Evolutionary conservation across 2,329 filamentous ascomycete genomes (phyloP).

Genomic region (Ophiostoma fasciatum): DNA sequence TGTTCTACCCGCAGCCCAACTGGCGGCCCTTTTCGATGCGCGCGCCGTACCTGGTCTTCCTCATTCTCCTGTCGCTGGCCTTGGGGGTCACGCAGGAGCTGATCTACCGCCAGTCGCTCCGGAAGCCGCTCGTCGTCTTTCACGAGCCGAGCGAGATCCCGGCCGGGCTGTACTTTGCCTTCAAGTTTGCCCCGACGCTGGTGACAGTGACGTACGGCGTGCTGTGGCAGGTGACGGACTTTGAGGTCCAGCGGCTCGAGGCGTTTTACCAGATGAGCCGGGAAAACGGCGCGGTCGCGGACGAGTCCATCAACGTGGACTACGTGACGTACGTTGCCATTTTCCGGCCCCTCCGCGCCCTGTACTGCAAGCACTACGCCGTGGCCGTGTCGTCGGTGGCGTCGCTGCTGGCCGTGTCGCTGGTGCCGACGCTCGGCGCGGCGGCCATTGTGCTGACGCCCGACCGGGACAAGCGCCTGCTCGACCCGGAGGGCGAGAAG

Average conservation of each 20-base stretch:
- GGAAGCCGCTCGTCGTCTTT: constrained; percentile 34
- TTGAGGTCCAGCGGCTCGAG: constrained; percentile 51
- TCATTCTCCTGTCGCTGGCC: constrained; percentile 38
- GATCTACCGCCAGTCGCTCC: constrained; percentile 34
- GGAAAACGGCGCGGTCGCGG: constrained; percentile 43
- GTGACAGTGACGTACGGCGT: constrained; percentile 47
- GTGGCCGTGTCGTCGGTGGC: constrained; percentile 52
- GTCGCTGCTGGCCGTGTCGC: constrained; percentile 48
- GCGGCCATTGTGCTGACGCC: constrained; percentile 45
- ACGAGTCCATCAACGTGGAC: constrained; percentile 57
- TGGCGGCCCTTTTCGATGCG: constrained; percentile 55
- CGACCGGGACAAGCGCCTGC: constrained; percentile 27
- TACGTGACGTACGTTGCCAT: constrained; percentile 57
- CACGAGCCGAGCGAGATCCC: constrained; percentile 33
- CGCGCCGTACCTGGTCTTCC: constrained; percentile 39
- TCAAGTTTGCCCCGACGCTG: constrained; percentile 50
- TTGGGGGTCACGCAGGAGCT: constrained; percentile 39
- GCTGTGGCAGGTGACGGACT: constrained; percentile 51
- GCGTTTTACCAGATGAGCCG: constrained; percentile 52
- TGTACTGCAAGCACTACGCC: constrained; percentile 50
- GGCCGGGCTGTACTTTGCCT: constrained; percentile 38
- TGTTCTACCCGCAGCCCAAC: constrained; percentile 48
- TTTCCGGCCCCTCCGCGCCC: constrained; percentile 46
- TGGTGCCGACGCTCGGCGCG: constrained; percentile 54
- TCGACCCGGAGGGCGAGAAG: constrained; percentile 30